Evolutionary conservation across 1,139 yeast genomes (phyloP), one percentile per base, ranked within the genome.

Genomic region (Pneumocystis murina): DNA sequence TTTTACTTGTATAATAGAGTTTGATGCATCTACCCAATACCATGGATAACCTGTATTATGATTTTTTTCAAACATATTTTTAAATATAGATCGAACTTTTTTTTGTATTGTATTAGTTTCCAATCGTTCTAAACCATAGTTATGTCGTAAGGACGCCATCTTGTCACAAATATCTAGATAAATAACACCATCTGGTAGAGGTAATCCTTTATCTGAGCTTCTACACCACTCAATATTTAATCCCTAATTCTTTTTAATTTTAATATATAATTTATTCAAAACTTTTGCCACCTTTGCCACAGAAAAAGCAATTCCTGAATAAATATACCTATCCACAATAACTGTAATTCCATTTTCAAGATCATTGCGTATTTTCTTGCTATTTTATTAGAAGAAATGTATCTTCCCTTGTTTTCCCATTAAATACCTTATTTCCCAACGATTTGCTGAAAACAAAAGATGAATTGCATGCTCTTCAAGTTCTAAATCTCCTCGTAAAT

Each of bases 101-200:
- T 76, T 73, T 72, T 94, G 99, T 72, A 92, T 87, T 64, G 80
- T 84, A 8, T 75, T 73, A 59, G 79, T 80, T 72, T 94, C 99
- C 74, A 94, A 94, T 64, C 97, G 77, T 74, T 94, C 99, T 35
- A 84, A 85, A 28, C 99, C 99, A 78, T 87, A 94, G 0, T 95
- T 95, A 24, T 83, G 84, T 64, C 98, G 78, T 20, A 76, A 71
- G 60, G 79, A 75, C 43, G 83, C 85, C 1, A 77, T 79, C 36
- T 78, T 78, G 38, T 74, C 78, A 61, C 75, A 68, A 62, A 89
- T 80, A 35, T 89, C 85, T 66, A 94, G 76, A 69, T 92, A 94
- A 1, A 94, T 66, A 0, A 92, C 86, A 63, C 86, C 67, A 72
- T 94, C 99, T 0, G 99, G 98, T 68, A 78, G 82, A 0, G 96